Evolutionary conservation across 768 basidiomycete genomes (phyloP), one percentile per base, ranked within the genome.

Genomic region (Polyporus arcularius): DNA sequence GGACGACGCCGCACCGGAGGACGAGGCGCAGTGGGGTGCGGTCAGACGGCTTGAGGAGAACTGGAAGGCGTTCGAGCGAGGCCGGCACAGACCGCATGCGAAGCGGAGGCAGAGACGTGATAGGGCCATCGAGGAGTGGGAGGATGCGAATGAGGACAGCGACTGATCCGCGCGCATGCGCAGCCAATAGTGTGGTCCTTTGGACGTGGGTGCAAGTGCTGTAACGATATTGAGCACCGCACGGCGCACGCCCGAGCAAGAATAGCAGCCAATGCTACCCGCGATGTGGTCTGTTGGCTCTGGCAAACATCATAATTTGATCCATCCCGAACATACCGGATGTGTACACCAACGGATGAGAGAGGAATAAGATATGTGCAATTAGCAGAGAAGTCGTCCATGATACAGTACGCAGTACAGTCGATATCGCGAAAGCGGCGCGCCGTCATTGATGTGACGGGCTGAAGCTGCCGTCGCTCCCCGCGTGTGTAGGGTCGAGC

Each of bases 11-110:
- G 57, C 61, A 6, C 73, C 50, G 14, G 46, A 14, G 32, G 40
- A 54, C n/a, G 48, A 78, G 4, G 69, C 65, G 1, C 62, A 76
- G 15, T 86, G 85, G 83, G 93, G 92, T 38, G 85, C 74, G 21
- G 88, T 94, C 38, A 77, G 82, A 42, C 80, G 79, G 55, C 70
- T 96, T 56, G 82, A 89, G 71, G 74, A 75, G 57, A 96, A 96
- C 61, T 96, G 91, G 90, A 68, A 75, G 39, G 66, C 70, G 35
- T 94, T 94, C 70, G 76, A 74, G 57, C 62, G 70, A 41, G 85
- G 84, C 28, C 72, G 78, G 40, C 85, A 86, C 70, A 39, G 18
- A 26, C 41, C 30, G 21, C 51, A 53, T 9, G 43, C 52, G 41
- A 47, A 45, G 54, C 62, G 62, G 61, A 71, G 53, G 47, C 35